A percentile compares a stretch with the other conserved stretches of the same genome.
phyloP scores from a whole-genome alignment of 139 green algal species.

The Picochlorum sp. region DNA sequence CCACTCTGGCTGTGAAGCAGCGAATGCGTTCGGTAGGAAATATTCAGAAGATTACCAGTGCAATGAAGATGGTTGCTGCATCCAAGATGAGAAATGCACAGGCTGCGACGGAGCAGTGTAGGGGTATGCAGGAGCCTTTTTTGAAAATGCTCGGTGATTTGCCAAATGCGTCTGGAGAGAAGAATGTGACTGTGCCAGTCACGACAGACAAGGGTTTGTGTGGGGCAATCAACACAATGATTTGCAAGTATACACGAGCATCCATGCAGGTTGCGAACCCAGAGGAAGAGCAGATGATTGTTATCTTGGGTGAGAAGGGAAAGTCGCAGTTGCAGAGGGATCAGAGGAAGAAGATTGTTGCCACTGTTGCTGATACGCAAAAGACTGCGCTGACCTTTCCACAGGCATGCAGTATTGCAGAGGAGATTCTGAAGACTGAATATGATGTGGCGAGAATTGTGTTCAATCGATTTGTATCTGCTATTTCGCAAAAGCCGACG shows the following conservation, averaged over 20 bases:
- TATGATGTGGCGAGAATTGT: slow-evolving; percentile 70
- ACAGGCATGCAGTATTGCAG: slow-evolving; percentile 61
- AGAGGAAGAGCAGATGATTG: slow-evolving; percentile 31
- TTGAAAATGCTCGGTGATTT: slow-evolving; percentile 83
- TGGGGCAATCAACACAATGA: slow-evolving; percentile 94
- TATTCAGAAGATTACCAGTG: slow-evolving; percentile 99
- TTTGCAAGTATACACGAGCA: slow-evolving; percentile 77
- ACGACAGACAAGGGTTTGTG: slow-evolving; percentile 93
- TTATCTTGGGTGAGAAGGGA: slow-evolving; percentile 90
- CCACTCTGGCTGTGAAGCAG: slow-evolving; percentile 76
- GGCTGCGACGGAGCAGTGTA: slow-evolving; percentile 57
- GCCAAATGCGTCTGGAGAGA: slow-evolving; percentile 48
- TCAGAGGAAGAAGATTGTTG: slow-evolving; percentile 31
- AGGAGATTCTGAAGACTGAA: slow-evolving; percentile 85
- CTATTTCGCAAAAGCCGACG: slow-evolving; percentile 91
- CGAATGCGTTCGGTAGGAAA: slow-evolving; percentile 95
- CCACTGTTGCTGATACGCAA: slow-evolving; percentile 48
- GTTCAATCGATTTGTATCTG: slow-evolving; percentile 91
- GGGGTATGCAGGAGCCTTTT: slow-evolving; percentile 78
- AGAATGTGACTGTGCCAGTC: slow-evolving; percentile 74
- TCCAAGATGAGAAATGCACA: slow-evolving; percentile 93
- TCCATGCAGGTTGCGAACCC: slow-evolving; percentile 16
- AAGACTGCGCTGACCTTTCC: slow-evolving; percentile 71
- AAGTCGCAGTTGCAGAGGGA: slow-evolving; percentile 70
- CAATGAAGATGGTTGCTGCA: slow-evolving; percentile 99